phyloP scores from a whole-genome alignment of 2,329 filamentous ascomycete genomes.

The Penicillium palitans region DNA sequence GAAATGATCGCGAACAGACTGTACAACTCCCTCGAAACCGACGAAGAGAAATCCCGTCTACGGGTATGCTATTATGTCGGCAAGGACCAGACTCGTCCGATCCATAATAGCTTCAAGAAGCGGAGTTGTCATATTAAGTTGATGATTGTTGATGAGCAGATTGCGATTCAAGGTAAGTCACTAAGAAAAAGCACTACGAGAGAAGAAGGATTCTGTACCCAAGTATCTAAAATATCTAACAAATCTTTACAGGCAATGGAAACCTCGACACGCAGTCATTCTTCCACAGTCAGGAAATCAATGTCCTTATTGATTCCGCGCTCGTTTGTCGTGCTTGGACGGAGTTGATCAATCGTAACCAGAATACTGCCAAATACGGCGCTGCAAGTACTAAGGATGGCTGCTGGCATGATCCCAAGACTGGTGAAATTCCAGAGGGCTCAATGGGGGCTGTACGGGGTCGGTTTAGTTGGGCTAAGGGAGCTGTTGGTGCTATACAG shows the following conservation, averaged over 20 bases:
- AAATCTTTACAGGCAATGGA: constrained; percentile 54
- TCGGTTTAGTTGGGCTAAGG: constrained; percentile 59
- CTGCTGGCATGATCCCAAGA: constrained; percentile 59
- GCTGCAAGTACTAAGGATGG: constrained; percentile 57
- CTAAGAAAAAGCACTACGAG: background rate
- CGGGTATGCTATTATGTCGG: constrained; percentile 70
- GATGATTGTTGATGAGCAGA: constrained; percentile 67
- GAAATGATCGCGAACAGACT: constrained; percentile 67
- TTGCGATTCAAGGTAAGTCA: constrained; percentile 62
- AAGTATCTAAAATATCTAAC: background rate
- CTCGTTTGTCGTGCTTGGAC: constrained; percentile 64
- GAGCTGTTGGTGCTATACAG: constrained; percentile 58
- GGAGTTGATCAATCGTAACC: constrained; percentile 62
- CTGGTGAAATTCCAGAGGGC: constrained; percentile 50
- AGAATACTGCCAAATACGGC: constrained; percentile 65
- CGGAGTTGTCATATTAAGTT: constrained; percentile 76
- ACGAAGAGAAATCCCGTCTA: constrained; percentile 51
- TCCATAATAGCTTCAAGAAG: constrained; percentile 65
- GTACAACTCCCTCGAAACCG: constrained; percentile 56
- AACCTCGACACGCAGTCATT: constrained; percentile 81
- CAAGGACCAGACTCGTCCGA: constrained; percentile 69
- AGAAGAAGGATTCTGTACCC: background rate
- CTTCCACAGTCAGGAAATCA: constrained; percentile 76
- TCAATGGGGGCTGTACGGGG: constrained; percentile 57
- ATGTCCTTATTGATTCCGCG: constrained; percentile 69